These are phyloP conservation scores for Periglandula ipomoeae DNA, from an alignment of 2,329 filamentous ascomycete genomes.

Conservation along the genomic window DNA sequence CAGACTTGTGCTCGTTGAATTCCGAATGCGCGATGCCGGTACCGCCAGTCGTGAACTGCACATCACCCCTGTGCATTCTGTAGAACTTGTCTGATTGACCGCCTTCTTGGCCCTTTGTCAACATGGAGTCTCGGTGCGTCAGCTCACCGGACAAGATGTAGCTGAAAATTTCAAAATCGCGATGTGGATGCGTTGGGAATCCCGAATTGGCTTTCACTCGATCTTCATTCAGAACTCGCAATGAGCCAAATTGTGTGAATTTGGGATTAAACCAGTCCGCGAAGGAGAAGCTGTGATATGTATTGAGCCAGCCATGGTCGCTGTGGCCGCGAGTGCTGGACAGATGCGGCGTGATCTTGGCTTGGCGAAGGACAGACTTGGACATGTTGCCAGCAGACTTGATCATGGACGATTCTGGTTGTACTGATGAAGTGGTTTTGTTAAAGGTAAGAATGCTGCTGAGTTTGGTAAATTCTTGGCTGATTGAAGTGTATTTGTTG, in stretches of 20 bases:
- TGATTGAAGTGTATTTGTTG: constrained; percentile 7
- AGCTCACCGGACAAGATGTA: constrained; percentile 81
- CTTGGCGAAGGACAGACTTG: constrained; percentile 49
- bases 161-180: constrained; percentile 83
- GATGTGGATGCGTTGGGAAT: constrained; percentile 78
- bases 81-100: constrained; percentile 54
- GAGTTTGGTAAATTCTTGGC: constrained; percentile 8
- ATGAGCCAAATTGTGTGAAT: constrained; percentile 61
- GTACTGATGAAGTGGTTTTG: not conserved
- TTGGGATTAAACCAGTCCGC: constrained; percentile 60
- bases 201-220: constrained; percentile 64
- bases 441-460: constrained; percentile 2
- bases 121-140: constrained; percentile 81
- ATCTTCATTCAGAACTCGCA: constrained; percentile 85
- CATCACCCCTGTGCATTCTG: constrained; percentile 67
- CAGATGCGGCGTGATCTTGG: constrained; percentile 65
- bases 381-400: constrained; percentile 44
- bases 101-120: constrained; percentile 57
- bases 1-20: constrained; percentile 62
- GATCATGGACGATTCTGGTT: constrained; percentile 18
- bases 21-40: constrained; percentile 74
- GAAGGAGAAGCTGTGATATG: constrained; percentile 81
- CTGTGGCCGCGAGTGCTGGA: constrained; percentile 65
- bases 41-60: constrained; percentile 86
- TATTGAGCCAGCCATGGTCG: constrained; percentile 81